A percentile compares a stretch with the other conserved stretches of the same genome.
Evolutionary conservation across 371 early-diverging fungal species (phyloP).

Genomic region (Mucor lusitanicus): DNA sequence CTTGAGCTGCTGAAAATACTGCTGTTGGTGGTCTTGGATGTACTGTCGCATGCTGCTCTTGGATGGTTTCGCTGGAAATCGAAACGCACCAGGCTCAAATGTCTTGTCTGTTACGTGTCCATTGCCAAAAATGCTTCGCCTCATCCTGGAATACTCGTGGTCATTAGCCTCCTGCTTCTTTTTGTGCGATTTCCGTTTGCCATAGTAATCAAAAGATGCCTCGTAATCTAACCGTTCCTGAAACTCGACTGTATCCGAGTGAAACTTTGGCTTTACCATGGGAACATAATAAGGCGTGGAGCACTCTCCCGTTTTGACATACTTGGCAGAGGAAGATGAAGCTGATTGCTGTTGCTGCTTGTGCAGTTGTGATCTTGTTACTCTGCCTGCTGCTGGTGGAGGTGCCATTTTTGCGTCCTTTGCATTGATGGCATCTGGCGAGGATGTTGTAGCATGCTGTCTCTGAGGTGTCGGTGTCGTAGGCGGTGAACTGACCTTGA

Average conservation of each 20-base stretch:
- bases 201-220: neutral
- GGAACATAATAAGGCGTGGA: neutral
- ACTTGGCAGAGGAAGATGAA: neutral
- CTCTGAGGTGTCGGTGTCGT: neutral
- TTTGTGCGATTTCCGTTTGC: neutral
- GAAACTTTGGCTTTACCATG: slow-evolving; percentile 5
- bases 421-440: neutral
- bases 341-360: neutral
- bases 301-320: neutral
- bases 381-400: neutral
- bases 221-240: neutral
- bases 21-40: neutral
- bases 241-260: slow-evolving; percentile 6
- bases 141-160: slow-evolving; percentile 12
- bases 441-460: neutral
- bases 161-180: neutral
- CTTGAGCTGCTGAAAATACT: neutral
- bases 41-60: neutral
- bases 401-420: neutral
- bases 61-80: neutral
- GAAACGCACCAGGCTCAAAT: neutral
- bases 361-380: neutral
- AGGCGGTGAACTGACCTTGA: neutral
- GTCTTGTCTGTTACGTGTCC: slow-evolving; percentile 4
- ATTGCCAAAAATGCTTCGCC: slow-evolving; percentile 2